Evolutionary conservation across 768 basidiomycete species (phyloP).

Genomic region (Rhodotorula babjevae): DNA sequence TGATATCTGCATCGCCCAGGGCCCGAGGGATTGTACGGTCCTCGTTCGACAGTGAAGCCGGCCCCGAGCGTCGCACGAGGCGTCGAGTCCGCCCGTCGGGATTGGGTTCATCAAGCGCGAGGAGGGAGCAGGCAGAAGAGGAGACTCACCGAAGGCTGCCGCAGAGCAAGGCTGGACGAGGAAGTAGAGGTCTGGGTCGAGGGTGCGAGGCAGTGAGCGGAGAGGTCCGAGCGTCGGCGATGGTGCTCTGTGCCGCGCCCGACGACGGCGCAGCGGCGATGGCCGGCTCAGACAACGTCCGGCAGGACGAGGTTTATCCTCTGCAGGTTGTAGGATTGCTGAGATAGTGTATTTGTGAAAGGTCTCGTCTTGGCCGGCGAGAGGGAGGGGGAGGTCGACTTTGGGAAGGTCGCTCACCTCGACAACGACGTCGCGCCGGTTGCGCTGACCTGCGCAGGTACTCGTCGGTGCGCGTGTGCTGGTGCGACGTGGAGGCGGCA

Average conservation of each 20-base stretch:
- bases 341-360: slow-evolving; percentile 29
- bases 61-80: slow-evolving; percentile 12
- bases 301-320: slow-evolving; percentile 23
- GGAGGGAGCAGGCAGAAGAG: background rate
- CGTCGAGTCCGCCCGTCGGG: slow-evolving; percentile 36
- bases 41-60: slow-evolving; percentile 14
- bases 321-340: slow-evolving; percentile 28
- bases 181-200: background rate
- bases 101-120: slow-evolving; percentile 27
- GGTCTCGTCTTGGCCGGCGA: slow-evolving; percentile 22
- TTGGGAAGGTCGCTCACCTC: background rate
- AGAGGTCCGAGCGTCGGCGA: background rate
- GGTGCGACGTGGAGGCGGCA: no score
- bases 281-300: slow-evolving; percentile 30
- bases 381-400: background rate
- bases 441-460: no score
- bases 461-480: no score
- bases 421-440: no score
- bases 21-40: slow-evolving; percentile 37
- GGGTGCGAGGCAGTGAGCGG: background rate
- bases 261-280: background rate
- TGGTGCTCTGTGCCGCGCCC: background rate
- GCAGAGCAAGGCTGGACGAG: no score
- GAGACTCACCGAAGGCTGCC: no score
- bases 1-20: slow-evolving; percentile 30